A percentile compares a stretch with the other conserved stretches of the same genome.
These are phyloP conservation scores for Suillus tomentosus DNA, from an alignment of 768 basidiomycete species.

Conservation along the genomic window DNA sequence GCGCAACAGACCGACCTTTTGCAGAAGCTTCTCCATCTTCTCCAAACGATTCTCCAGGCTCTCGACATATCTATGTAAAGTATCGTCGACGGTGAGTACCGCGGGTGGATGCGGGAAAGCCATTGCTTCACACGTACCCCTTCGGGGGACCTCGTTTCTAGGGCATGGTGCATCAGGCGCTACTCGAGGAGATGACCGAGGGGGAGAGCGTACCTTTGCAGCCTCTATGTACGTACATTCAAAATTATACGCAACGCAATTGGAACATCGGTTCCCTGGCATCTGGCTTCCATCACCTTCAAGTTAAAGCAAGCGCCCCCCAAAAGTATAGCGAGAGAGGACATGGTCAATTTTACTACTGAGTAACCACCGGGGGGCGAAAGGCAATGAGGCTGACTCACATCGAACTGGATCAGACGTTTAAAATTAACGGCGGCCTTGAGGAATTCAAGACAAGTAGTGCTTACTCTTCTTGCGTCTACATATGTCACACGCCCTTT, in stretches of 20 bases:
- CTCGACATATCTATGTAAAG: constrained; percentile 53
- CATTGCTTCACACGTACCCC: constrained; percentile 26
- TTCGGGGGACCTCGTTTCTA: constrained; percentile 46
- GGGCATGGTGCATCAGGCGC: neutral
- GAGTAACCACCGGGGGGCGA: neutral
- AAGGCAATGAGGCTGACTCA: constrained; percentile 34
- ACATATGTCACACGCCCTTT: constrained; percentile 82
- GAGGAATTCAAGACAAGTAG: constrained; percentile 1
- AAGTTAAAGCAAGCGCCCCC: constrained; percentile 4
- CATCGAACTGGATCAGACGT: constrained; percentile 55
- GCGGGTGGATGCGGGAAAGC: neutral
- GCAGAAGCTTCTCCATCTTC: constrained; percentile 64
- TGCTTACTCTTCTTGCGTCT: constrained; percentile 78
- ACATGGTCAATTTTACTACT: constrained; percentile 2
- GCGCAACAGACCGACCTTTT: constrained; percentile 40
- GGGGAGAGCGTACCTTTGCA: constrained; percentile 44
- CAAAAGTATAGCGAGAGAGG: neutral
- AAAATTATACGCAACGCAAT: constrained; percentile 49
- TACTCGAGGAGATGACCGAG: neutral
- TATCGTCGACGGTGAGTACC: constrained; percentile 3
- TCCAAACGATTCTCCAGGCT: constrained; percentile 61
- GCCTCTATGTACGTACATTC: constrained; percentile 59
- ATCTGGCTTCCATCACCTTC: constrained; percentile 63
- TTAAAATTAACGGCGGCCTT: constrained; percentile 13
- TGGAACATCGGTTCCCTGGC: constrained; percentile 56